A percentile compares a stretch with the other conserved stretches of the same genome.
phyloP scores from a whole-genome alignment of 106 monocot species.

The Dendrobium catenatum region DNA sequence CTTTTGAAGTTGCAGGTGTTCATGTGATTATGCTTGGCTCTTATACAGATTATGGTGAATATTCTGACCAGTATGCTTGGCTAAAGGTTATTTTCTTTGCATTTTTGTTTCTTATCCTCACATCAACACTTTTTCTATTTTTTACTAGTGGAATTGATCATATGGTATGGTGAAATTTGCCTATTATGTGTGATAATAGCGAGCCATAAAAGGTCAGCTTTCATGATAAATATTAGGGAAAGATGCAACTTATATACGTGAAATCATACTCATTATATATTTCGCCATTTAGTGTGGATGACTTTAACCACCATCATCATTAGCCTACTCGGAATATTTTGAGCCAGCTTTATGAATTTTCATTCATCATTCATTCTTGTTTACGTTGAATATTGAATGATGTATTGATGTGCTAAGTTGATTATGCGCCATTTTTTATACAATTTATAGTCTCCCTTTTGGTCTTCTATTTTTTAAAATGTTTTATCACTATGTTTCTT shows the following conservation, averaged over 20 bases:
- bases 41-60: slow-evolving; percentile 75
- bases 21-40: slow-evolving; percentile 96
- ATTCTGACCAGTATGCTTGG: slow-evolving; percentile 85
- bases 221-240: too few relatives aligned
- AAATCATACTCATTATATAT: not conserved
- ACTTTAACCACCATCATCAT: too few relatives aligned
- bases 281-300: not conserved
- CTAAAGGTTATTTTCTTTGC: slow-evolving; percentile 54
- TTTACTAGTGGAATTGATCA: not conserved
- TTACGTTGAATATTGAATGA: not conserved
- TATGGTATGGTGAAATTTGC: not conserved
- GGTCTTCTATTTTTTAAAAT: too few relatives aligned
- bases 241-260: not conserved
- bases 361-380: not conserved
- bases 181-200: too few relatives aligned
- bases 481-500: too few relatives aligned
- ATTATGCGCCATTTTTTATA: not conserved
- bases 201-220: too few relatives aligned
- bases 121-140: not conserved
- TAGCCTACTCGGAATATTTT: not conserved
- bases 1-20: slow-evolving; percentile 74
- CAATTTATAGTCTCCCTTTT: too few relatives aligned
- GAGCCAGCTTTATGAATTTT: not conserved
- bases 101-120: not conserved
- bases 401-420: not conserved